Evolutionary conservation across 2,329 filamentous ascomycete genomes (phyloP), one percentile per base, ranked within the genome.

Genomic region (Pseudogymnoascus sp.): DNA sequence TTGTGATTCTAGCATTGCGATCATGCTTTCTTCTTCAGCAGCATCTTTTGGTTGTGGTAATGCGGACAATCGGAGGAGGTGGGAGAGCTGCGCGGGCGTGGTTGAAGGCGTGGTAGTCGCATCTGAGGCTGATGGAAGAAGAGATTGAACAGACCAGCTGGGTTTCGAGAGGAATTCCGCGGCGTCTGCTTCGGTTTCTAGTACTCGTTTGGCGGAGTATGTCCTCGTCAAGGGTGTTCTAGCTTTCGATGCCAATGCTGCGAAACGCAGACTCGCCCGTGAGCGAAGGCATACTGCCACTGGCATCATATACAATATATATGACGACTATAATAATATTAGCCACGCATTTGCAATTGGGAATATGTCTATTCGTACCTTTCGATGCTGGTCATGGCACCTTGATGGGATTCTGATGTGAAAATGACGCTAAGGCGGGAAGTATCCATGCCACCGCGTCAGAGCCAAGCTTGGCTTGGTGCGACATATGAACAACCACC

Each of bases 21-120:
- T 82, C 85, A 96, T 91, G 25, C 80, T 77, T 0, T 79, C 71
- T 74, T 96, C 89, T 70, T 92, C 87, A 62, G 80, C 80, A 1
- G 78, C 68, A 1, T 80, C 80, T 16, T 80, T 77, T 0, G 93
- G 92, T 1, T 82, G 82, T 0, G 93, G 92, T 0, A 99, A 87
- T 13, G 93, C 93, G 3, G 93, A 96, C 41, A 98, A 87, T 16
- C 90, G 90, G 37, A 97, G 87, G 8, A 98, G 86, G 75, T 97
- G 93, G 70, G 51, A 57, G 25, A 57, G 51, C 21, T 57, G 51
- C 51, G 51, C 51, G n/a, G 51, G 28, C 54, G 75, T 70, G 1
- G 73, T 66, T 45, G 67, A 41, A 6, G 64, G 51, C 1, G 64
- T 62, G 13, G 57, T 31, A 10, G 61, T 28, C 6, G 64, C 64